Evolutionary conservation across 1,284 basidiomycete genomes (phyloP).

Genomic region (Moesziomyces parantarcticus): DNA sequence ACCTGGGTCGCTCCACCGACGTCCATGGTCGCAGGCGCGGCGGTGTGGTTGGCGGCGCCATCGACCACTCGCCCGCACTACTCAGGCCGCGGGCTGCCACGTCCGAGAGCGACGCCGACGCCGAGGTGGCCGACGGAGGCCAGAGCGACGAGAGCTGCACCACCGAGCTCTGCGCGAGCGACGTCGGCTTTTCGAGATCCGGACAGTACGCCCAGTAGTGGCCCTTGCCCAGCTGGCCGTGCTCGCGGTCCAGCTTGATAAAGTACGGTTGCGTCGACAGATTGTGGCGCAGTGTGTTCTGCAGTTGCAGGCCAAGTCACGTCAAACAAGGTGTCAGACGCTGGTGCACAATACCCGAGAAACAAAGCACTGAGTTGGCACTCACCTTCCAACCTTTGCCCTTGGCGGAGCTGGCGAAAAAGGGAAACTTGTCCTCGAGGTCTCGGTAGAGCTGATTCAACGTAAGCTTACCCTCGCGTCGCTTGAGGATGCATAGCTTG

Average conservation of each 20-base stretch:
- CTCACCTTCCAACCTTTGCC: constrained; percentile 48
- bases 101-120: constrained; percentile 7
- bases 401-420: constrained; percentile 25
- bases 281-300: constrained; percentile 54
- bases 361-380: background rate
- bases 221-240: constrained; percentile 36
- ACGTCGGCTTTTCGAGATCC: constrained; percentile 36
- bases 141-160: constrained; percentile 29
- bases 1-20: no score
- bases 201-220: constrained; percentile 49
- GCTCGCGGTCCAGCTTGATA: constrained; percentile 41
- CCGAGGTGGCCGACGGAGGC: constrained; percentile 18
- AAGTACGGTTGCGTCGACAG: constrained; percentile 47
- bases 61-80: constrained; percentile 5
- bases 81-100: background rate
- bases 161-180: constrained; percentile 35
- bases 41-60: background rate
- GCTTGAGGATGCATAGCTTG: constrained; percentile 49
- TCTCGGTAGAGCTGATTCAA: constrained; percentile 44
- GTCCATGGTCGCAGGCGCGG: no score
- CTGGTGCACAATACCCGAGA: no score
- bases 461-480: constrained; percentile 30
- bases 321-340: background rate
- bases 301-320: background rate
- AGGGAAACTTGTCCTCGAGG: constrained; percentile 38